Evolutionary conservation across 345 rosid species (phyloP).

Genomic region (Eucalyptus melliodora): DNA sequence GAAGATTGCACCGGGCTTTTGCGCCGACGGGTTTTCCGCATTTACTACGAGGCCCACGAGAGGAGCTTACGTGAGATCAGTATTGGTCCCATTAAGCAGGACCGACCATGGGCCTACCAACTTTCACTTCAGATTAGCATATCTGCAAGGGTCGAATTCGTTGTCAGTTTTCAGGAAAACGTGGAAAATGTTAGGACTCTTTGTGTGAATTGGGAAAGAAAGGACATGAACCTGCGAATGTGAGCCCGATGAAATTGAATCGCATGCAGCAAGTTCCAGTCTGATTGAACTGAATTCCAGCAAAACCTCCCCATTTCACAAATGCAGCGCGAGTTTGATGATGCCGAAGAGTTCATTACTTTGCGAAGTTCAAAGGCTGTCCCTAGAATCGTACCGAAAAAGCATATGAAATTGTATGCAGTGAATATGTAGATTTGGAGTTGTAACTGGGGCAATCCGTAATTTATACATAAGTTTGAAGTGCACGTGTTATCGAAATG

Average conservation of each 20-base stretch:
- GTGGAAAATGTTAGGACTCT: background rate
- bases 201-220: background rate
- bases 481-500: rapidly evolving
- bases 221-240: background rate
- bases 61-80: background rate
- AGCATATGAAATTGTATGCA: background rate
- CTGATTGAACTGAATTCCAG: background rate
- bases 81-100: background rate
- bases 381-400: background rate
- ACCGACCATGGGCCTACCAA: background rate
- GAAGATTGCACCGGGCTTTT: background rate
- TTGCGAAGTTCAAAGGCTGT: background rate
- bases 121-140: background rate
- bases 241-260: background rate
- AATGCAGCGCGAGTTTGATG: background rate
- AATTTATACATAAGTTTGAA: background rate
- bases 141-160: background rate
- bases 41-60: background rate
- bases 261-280: background rate
- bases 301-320: background rate
- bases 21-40: background rate
- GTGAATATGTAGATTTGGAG: background rate
- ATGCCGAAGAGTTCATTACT: background rate
- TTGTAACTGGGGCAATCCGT: background rate
- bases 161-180: background rate